Base-by-base conservation (phyloP, 192 early-diverging fungal genomes). In the Backusella tuberculispora region DNA sequence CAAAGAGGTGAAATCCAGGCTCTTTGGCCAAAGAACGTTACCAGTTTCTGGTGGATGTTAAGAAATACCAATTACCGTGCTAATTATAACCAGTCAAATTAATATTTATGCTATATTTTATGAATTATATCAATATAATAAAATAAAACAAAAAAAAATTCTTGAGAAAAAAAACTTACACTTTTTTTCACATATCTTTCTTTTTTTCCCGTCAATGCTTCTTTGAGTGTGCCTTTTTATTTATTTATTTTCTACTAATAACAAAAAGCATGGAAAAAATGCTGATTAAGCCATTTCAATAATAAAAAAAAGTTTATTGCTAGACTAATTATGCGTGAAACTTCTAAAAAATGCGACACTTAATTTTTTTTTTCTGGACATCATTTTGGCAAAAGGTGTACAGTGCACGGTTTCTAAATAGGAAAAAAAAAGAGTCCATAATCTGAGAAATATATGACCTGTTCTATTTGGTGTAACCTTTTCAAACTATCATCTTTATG, bases 1-100 rank as follows among this genome's bases (percentile, higher is more conserved):
- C 6, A 71, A 34, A 71, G 13, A 15, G 69, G 69, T 19, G 46
- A 38, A 5, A 50, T 71, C n/a, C 66, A 67, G 19, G 37, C 41
- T 41, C 41, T 67, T 43, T 67, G 66, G 66, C 66, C 66, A 21
- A 41, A 19, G 41, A 67, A n/a, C 0, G 37, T 67, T 3, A 67
- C 37, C n/a, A 67, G 66, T 12, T 67, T 67, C 8, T 67, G 41
- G 38, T 67, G 37, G 17, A 67, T 67, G 66, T 67, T 67, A 67
- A 67, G 19, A 67, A 67, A 17, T 12, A 67, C 34, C n/a, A 67
- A 42, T 43, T 67, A 42, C 19, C n/a, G 41, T 5, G 15, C 8
- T 41, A 9, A 67, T 67, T 67, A 67, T 43, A 19, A 21, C 21
- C 7, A 24, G 41, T 41, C 37, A 67, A 67, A 37, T 38, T 38